phyloP scores from a whole-genome alignment of 2,329 filamentous ascomycete genomes.

The Corynespora cassiicola region DNA sequence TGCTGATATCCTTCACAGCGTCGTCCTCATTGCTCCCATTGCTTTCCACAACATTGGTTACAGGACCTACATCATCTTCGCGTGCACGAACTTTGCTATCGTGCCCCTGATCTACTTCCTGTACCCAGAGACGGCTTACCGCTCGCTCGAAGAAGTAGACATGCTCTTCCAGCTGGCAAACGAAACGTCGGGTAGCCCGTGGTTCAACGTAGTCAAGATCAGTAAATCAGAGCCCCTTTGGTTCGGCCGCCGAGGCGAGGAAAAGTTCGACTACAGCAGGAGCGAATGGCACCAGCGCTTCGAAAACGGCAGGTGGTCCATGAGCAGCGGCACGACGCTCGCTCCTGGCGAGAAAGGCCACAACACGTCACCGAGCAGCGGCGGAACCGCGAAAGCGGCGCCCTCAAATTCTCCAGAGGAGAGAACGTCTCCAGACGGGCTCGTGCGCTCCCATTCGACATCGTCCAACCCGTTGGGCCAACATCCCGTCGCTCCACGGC shows the following conservation, averaged over 20 bases:
- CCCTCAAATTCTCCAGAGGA: too few species aligned
- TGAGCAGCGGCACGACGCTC: slow-evolving; percentile 2
- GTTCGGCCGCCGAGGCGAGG: slow-evolving; percentile 63
- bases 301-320: not conserved
- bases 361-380: too few species aligned
- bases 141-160: slow-evolving; percentile 70
- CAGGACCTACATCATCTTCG: slow-evolving; percentile 65
- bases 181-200: slow-evolving; percentile 56
- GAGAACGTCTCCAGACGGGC: too few species aligned
- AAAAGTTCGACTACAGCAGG: slow-evolving; percentile 57
- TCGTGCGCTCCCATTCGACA: too few species aligned
- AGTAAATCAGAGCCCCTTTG: slow-evolving; percentile 60
- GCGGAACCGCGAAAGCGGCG: too few species aligned
- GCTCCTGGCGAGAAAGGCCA: too few species aligned
- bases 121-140: slow-evolving; percentile 66
- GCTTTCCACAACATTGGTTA: slow-evolving; percentile 62
- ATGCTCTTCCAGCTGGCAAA: slow-evolving; percentile 63
- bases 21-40: slow-evolving; percentile 70
- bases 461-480: too few species aligned
- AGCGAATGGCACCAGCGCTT: slow-evolving; percentile 34
- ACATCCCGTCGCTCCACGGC: too few species aligned
- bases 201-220: slow-evolving; percentile 55
- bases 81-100: slow-evolving; percentile 57
- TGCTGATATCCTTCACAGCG: slow-evolving; percentile 58
- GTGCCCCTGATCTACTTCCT: slow-evolving; percentile 64